Conservation (phyloP, 257 asterid species). For the Schizonepeta tenuifolia region DNA sequence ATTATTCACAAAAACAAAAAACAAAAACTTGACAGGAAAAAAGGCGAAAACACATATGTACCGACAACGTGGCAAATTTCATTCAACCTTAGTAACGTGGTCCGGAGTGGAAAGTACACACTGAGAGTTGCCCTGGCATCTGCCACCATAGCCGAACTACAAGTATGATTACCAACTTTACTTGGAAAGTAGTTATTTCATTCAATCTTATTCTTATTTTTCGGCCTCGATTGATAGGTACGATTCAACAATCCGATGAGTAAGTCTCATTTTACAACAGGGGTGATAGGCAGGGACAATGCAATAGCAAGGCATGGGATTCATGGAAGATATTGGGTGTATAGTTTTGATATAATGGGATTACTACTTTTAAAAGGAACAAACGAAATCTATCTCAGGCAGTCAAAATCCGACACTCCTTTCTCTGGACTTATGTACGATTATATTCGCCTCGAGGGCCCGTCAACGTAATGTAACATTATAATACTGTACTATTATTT, state of each 20-base stretch:
- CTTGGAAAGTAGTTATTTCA: background rate
- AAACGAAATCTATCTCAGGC: slow-evolving; percentile 51
- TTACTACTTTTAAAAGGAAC: slow-evolving; percentile 42
- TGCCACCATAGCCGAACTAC: slow-evolving; percentile 46
- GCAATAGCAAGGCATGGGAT: slow-evolving; percentile 76
- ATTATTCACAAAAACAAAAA: no score
- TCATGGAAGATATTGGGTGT: slow-evolving; percentile 59
- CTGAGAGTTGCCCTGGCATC: slow-evolving; percentile 68
- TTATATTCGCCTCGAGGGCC: slow-evolving; percentile 64
- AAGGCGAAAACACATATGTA: background rate
- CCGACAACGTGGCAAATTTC: slow-evolving; percentile 61
- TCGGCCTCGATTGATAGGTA: slow-evolving; percentile 34
- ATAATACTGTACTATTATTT: no score
- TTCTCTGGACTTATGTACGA: slow-evolving; percentile 65
- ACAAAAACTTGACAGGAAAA: slow-evolving; percentile 39
- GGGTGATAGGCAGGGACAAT: slow-evolving; percentile 57
- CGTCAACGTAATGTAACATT: background rate
- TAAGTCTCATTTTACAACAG: slow-evolving; percentile 42
- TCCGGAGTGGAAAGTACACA: slow-evolving; percentile 36
- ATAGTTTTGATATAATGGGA: slow-evolving; percentile 38
- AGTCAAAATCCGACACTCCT: slow-evolving; percentile 40
- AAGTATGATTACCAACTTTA: slow-evolving; percentile 36
- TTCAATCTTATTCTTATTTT: background rate
- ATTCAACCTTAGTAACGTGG: slow-evolving; percentile 38
- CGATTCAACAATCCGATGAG: slow-evolving; percentile 44